Evolutionary conservation across 768 basidiomycete genomes (phyloP).

Genomic region (Termitomyces sp.): DNA sequence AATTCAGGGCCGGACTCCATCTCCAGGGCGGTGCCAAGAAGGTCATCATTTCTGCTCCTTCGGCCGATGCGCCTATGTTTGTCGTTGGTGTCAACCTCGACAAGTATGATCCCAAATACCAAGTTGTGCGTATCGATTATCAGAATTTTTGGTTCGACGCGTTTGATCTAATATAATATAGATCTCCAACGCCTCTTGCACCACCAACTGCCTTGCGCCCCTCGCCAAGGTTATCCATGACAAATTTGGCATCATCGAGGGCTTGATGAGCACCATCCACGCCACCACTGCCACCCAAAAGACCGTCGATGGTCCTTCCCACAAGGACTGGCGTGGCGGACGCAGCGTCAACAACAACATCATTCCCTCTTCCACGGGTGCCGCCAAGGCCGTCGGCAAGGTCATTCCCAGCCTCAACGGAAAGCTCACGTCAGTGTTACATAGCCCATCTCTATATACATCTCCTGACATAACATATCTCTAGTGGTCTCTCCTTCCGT

Average conservation of each 20-base stretch:
- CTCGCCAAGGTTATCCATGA: slow-evolving; percentile 98
- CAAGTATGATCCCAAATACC: slow-evolving; percentile 82
- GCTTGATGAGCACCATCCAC: slow-evolving; percentile 98
- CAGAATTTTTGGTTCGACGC: neutral
- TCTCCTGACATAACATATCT: neutral
- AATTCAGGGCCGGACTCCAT: slow-evolving; percentile 78
- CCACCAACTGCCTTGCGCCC: slow-evolving; percentile 99
- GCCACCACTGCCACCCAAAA: slow-evolving; percentile 95
- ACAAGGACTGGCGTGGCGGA: slow-evolving; percentile 97
- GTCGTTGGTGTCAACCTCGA: slow-evolving; percentile 96
- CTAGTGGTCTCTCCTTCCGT: slow-evolving; percentile 92
- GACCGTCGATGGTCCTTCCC: slow-evolving; percentile 91
- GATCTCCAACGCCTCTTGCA: slow-evolving; percentile 99
- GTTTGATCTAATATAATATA: slow-evolving; percentile 22
- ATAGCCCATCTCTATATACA: neutral
- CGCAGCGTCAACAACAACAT: slow-evolving; percentile 97
- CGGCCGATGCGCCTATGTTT: slow-evolving; percentile 95
- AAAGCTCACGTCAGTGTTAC: slow-evolving; percentile 82
- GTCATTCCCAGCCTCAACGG: slow-evolving; percentile 96
- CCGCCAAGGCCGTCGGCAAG: slow-evolving; percentile 98
- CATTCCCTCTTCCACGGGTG: slow-evolving; percentile 98
- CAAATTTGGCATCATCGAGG: slow-evolving; percentile 95
- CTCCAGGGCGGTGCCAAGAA: slow-evolving; percentile 99
- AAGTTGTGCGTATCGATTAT: slow-evolving; percentile 57
- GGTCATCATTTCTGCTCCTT: slow-evolving; percentile 98